Evolutionary conservation across 495 filamentous ascomycete species (phyloP), one percentile per base, ranked within the genome.

Genomic region (Aspergillus biplanus): DNA sequence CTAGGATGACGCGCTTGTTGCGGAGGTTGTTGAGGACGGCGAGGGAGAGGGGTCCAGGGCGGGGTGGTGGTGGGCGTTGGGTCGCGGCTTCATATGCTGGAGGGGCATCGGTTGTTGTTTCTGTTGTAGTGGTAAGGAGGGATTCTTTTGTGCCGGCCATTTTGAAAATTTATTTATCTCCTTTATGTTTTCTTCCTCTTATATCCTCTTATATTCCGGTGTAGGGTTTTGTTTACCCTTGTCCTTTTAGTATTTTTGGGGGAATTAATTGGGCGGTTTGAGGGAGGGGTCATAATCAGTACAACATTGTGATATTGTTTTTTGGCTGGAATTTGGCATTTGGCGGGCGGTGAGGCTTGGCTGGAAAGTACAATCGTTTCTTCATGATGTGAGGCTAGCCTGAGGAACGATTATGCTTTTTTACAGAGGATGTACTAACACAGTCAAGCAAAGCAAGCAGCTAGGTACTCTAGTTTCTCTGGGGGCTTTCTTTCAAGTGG

Each of bases 1-100:
- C 95, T 9, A 99, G 88, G 67, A 99, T 89, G 8, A 94, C 84
- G 61, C 94, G 83, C 71, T 89, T 89, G 47, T 78, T 81, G 66
- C 87, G 83, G 54, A 98, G 85, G 70, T 82, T 75, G 58, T 84
- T 85, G 31, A 99, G 81, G 56, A 90, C 84, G 7, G 96, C 93
- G 4, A 98, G 84, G 66, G 89, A 74, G 59, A 98, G 85, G 4
- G 92, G 91, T 50, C 21, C 21, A 27, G 78, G 78, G 16, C 82
- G 82, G 16, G 75, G 80, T 37, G 75, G 76, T n/a, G 75, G 71
- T 44, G 64, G 57, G 52, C 67, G 70, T 55, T 60, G 56, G n/a
- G 63, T 63, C 42, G 68, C 47, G 46, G 62, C 50, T 49, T 77
- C 74, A 66, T 80, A 78, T 65, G 75, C 71, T 50, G 77, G 75